phyloP scores from a whole-genome alignment of 179 eudicot species.

The Spergularia azorica region DNA sequence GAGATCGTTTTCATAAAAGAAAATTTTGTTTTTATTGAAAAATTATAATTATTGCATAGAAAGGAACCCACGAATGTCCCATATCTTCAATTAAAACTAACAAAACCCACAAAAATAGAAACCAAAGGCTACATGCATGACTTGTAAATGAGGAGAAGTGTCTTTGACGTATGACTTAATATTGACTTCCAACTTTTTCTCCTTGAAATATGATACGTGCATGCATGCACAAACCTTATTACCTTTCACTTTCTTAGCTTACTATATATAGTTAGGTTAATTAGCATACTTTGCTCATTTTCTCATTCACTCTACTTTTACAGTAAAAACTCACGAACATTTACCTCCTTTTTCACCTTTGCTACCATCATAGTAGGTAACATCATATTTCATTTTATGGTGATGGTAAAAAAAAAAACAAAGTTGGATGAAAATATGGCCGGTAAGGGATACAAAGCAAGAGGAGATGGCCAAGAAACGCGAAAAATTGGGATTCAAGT shows the following conservation, averaged over 20 bases:
- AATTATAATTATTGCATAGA: background rate
- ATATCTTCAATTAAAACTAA: slow-evolving; percentile 2
- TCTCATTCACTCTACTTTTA: background rate
- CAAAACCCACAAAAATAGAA: slow-evolving; percentile 13
- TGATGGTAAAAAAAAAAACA: background rate
- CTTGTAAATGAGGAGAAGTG: slow-evolving; percentile 20
- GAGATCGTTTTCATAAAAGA: background rate
- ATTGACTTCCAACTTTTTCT: slow-evolving; percentile 14
- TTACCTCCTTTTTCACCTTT: background rate
- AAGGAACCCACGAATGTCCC: slow-evolving; percentile 11
- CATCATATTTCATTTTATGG: background rate
- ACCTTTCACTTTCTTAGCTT: background rate
- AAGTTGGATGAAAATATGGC: background rate
- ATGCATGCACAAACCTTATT: slow-evolving; percentile 15
- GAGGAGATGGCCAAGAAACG: slow-evolving; percentile 18
- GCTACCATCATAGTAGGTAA: background rate
- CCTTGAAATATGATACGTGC: slow-evolving; percentile 22
- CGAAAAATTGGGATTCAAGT: slow-evolving; percentile 16
- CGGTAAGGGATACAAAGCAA: background rate
- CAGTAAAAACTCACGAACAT: background rate
- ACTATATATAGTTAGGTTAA: slow-evolving; percentile 2
- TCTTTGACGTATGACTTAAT: slow-evolving; percentile 16
- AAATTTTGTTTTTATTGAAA: background rate
- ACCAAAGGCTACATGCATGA: slow-evolving; percentile 6
- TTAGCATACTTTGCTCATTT: background rate